These are phyloP conservation scores for Dalechampia spathulata DNA, from an alignment of 441 rosid species.

Conservation along the genomic window DNA sequence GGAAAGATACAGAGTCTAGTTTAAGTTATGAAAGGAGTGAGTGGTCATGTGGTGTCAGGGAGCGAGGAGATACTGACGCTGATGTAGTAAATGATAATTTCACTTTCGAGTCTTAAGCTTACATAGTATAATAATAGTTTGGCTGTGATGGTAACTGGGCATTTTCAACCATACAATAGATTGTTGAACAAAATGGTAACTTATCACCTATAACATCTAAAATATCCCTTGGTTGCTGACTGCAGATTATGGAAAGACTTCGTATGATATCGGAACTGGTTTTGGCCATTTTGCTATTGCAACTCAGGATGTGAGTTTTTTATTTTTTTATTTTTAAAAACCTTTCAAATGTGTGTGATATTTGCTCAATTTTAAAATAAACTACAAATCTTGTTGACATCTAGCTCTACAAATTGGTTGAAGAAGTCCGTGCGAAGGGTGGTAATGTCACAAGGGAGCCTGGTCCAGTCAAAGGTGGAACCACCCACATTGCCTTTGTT, in stretches of 20 bases:
- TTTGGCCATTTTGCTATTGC: conserved; percentile 95
- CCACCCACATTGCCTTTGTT: conserved; percentile 67
- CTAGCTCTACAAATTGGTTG: conserved; percentile 81
- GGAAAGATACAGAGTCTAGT: neutral
- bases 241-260: conserved; percentile 77
- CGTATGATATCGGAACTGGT: conserved; percentile 94
- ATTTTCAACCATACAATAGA: neutral
- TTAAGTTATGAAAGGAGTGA: neutral
- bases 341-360: neutral
- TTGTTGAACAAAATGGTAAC: neutral
- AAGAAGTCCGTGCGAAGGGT: conserved; percentile 67
- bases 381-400: conserved; percentile 2
- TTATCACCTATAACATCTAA: neutral
- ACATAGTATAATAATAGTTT: neutral
- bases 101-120: neutral
- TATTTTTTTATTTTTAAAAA: neutral
- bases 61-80: neutral
- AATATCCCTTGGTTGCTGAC: conserved; percentile 6
- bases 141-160: neutral
- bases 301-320: conserved; percentile 65
- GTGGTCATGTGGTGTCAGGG: neutral
- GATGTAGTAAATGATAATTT: neutral
- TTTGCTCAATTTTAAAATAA: conserved; percentile 14
- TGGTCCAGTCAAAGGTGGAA: conserved; percentile 94
- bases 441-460: conserved; percentile 79